phyloP scores from a whole-genome alignment of 306 rosid genomes.

The Senna siamea region DNA sequence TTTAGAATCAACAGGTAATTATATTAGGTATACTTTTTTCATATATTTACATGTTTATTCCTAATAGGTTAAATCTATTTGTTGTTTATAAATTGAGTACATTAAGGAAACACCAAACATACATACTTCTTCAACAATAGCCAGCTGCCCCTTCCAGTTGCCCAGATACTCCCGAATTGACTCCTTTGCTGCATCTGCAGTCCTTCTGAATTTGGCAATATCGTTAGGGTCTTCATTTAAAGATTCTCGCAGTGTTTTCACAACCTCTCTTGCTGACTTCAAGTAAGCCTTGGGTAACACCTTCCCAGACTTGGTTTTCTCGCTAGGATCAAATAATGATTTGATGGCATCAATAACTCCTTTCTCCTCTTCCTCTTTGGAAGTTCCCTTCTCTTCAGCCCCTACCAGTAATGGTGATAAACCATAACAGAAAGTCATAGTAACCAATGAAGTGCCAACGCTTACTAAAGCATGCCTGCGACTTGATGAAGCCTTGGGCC shows the following conservation, averaged over 20 bases:
- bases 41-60: too few species aligned
- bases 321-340: slow-evolving; percentile 73
- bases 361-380: slow-evolving; percentile 54
- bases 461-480: slow-evolving; percentile 57
- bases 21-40: too few species aligned
- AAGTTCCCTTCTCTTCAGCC: slow-evolving; percentile 60
- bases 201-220: slow-evolving; percentile 73
- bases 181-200: slow-evolving; percentile 96
- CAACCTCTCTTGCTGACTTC: slow-evolving; percentile 78
- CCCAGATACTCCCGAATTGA: slow-evolving; percentile 81
- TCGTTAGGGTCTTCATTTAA: slow-evolving; percentile 66
- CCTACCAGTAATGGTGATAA: slow-evolving; percentile 45
- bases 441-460: slow-evolving; percentile 48
- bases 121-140: slow-evolving; percentile 71
- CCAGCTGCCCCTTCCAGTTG: slow-evolving; percentile 79
- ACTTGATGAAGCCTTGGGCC: slow-evolving; percentile 45
- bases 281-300: slow-evolving; percentile 87
- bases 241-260: slow-evolving; percentile 83
- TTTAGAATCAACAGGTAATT: background rate
- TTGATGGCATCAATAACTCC: slow-evolving; percentile 69
- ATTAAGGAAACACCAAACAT: background rate
- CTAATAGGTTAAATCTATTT: background rate
- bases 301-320: slow-evolving; percentile 75
- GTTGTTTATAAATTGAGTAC: background rate
- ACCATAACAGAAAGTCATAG: slow-evolving; percentile 49